These are phyloP conservation scores for Rachicladosporium sp. DNA, from an alignment of 2,329 filamentous ascomycete genomes.

Conservation along the genomic window DNA sequence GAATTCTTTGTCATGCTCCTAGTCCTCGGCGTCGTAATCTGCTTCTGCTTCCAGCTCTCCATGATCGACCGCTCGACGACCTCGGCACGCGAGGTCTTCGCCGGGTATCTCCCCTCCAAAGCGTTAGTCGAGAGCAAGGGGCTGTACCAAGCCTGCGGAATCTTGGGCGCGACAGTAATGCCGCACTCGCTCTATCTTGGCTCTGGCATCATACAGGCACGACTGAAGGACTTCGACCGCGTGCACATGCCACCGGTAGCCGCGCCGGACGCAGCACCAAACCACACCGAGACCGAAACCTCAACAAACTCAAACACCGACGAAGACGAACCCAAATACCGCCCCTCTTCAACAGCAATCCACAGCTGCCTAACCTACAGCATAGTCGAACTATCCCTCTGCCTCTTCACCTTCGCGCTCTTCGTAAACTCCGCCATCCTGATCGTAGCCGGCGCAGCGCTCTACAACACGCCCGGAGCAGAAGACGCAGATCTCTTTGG, in stretches of 20 bases:
- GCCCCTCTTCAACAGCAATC: constrained; percentile 28
- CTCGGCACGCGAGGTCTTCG: constrained; percentile 47
- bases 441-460: constrained; percentile 54
- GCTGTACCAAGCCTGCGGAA: constrained; percentile 61
- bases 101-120: constrained; percentile 51
- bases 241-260: constrained; percentile 32
- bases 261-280: constrained; percentile 13
- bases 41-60: constrained; percentile 58
- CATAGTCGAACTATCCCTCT: constrained; percentile 27
- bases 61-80: constrained; percentile 40
- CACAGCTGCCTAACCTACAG: constrained; percentile 28
- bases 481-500: constrained; percentile 66
- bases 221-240: constrained; percentile 51
- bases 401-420: constrained; percentile 31
- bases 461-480: constrained; percentile 50
- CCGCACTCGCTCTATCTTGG: constrained; percentile 58
- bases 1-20: constrained; percentile 51
- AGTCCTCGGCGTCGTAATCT: constrained; percentile 56
- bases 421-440: constrained; percentile 33
- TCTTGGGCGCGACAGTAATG: constrained; percentile 66
- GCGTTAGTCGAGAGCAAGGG: constrained; percentile 46
- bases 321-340: constrained; percentile 24
- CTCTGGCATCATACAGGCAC: constrained; percentile 55
- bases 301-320: constrained; percentile 8
- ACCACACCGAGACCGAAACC: constrained; percentile 4